Conservation (phyloP, 1,139 yeast genomes). For the Geotrichum bryndzae region DNA sequence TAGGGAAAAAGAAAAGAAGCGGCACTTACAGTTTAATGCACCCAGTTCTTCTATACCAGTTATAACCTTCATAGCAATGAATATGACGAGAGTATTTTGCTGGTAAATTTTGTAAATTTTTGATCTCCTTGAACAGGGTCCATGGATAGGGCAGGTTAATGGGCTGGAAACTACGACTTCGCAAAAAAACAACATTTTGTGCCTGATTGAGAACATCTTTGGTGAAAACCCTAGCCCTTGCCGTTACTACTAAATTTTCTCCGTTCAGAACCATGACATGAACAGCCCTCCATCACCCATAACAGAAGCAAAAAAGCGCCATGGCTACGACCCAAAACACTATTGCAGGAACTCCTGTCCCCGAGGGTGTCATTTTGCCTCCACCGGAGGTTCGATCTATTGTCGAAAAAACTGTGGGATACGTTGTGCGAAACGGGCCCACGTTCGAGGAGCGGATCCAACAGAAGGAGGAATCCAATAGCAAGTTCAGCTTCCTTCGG, state of each 20-base stretch:
- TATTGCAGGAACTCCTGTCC: conserved; percentile 26
- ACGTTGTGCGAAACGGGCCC: conserved; percentile 62
- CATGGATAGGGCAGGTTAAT: too few species aligned
- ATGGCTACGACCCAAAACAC: neutral
- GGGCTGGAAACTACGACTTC: too few species aligned
- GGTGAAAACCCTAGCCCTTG: too few species aligned
- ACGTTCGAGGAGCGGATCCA: conserved; percentile 58
- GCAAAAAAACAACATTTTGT: too few species aligned
- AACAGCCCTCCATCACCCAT: neutral
- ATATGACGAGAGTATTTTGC: neutral
- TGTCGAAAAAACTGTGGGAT: conserved; percentile 67
- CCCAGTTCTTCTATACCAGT: conserved; percentile 31
- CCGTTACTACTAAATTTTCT: neutral
- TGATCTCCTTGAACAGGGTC: too few species aligned
- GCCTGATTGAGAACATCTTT: too few species aligned
- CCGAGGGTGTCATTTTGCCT: conserved; percentile 47
- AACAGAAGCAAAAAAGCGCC: neutral
- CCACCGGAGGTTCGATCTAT: conserved; percentile 50
- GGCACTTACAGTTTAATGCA: conserved; percentile 26
- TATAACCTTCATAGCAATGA: conserved; percentile 26
- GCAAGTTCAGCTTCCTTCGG: conserved; percentile 59
- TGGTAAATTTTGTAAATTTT: too few species aligned
- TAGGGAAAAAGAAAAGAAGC: neutral
- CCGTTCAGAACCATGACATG: neutral
- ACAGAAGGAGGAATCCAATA: conserved; percentile 42